A percentile compares a stretch with the other conserved stretches of the same genome.
phyloP scores from a whole-genome alignment of 2,329 filamentous ascomycete genomes.

The Botrytis elliptica region DNA sequence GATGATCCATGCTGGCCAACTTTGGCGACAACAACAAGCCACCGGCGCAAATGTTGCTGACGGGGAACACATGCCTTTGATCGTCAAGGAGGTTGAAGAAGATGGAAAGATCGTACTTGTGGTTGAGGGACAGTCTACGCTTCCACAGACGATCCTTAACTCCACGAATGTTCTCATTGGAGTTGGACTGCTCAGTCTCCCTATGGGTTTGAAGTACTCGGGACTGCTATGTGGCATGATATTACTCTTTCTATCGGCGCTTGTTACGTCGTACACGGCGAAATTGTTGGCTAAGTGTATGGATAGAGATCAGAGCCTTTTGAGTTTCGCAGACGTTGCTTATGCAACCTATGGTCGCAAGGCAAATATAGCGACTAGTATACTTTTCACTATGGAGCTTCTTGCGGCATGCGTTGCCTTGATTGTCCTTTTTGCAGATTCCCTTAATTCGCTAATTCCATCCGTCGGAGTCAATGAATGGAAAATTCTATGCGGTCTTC shows the following conservation, averaged over 20 bases:
- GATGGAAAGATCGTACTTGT: constrained; percentile 82
- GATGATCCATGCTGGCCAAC: constrained; percentile 51
- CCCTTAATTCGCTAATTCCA: constrained; percentile 74
- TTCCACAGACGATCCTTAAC: constrained; percentile 95
- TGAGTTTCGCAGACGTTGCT: constrained; percentile 92
- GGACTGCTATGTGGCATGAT: constrained; percentile 82
- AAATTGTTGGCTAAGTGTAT: constrained; percentile 83
- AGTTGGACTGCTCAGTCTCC: constrained; percentile 83
- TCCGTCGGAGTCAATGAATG: constrained; percentile 67
- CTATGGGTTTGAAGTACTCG: constrained; percentile 81
- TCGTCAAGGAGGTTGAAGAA: constrained; percentile 88
- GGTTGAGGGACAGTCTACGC: constrained; percentile 88
- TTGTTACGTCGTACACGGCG: constrained; percentile 81
- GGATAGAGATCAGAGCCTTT: constrained; percentile 78
- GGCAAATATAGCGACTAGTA: constrained; percentile 76
- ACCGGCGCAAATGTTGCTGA: constrained; percentile 47
- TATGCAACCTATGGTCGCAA: constrained; percentile 84
- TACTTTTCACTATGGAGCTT: constrained; percentile 85
- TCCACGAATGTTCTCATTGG: constrained; percentile 81
- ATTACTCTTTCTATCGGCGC: constrained; percentile 71
- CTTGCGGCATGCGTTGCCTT: constrained; percentile 86
- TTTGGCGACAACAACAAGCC: constrained; percentile 51
- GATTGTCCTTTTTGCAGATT: constrained; percentile 91
- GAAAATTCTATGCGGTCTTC: constrained; percentile 79
- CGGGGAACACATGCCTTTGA: constrained; percentile 67